Conservation (phyloP, 2,329 filamentous ascomycete species). For the Xylaria sp. region DNA sequence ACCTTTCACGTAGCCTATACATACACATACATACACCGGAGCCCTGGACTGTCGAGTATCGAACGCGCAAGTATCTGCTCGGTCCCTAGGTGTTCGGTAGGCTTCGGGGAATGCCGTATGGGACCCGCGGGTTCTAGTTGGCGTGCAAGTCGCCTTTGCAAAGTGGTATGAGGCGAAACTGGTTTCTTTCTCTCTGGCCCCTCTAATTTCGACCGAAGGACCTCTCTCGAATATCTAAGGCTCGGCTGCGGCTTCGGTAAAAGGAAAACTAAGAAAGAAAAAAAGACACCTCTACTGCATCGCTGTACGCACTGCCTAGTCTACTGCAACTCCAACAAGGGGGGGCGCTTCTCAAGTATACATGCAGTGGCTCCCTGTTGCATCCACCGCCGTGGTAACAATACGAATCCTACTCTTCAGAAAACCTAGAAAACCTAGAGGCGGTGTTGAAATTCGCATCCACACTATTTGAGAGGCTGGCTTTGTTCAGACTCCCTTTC, state of each 20-base stretch:
- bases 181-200: constrained; percentile 13
- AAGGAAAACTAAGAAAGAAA: constrained; percentile 15
- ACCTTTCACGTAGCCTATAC: constrained; percentile 11
- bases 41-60: not conserved
- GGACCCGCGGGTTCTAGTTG: not conserved
- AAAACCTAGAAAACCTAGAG: constrained; percentile 12
- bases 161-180: constrained; percentile 6
- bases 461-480: not conserved
- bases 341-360: not conserved
- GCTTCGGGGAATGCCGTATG: constrained; percentile 2
- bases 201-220: not conserved
- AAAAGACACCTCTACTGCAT: not conserved
- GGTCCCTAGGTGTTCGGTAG: constrained; percentile 10
- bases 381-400: constrained; percentile 25
- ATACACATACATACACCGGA: constrained; percentile 1
- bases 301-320: not conserved
- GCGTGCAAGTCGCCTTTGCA: not conserved
- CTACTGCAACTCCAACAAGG: constrained; percentile 17
- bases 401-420: constrained; percentile 20
- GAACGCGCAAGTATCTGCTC: not conserved
- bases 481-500: not conserved
- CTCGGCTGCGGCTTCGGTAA: not conserved
- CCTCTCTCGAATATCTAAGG: constrained; percentile 3
- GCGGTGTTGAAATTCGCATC: constrained; percentile 12
- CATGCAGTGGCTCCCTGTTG: constrained; percentile 19